Conservation (phyloP, 768 basidiomycete genomes). For the Trametes gibbosa region DNA sequence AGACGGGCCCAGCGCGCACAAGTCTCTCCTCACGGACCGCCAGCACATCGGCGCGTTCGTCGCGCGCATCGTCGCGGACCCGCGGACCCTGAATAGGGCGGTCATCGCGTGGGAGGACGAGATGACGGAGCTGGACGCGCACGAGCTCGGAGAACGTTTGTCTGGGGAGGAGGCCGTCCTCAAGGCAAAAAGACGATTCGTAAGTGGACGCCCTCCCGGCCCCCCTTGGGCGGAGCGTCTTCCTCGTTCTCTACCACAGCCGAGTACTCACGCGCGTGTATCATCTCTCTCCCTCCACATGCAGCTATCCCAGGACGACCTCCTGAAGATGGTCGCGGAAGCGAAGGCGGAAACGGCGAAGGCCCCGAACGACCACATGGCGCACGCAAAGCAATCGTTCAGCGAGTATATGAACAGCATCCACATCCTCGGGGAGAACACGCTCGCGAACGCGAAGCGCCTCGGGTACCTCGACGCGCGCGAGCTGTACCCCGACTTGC, state of each 20-base stretch:
- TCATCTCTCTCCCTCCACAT: too few species aligned
- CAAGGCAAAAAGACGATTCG: constrained; percentile 9
- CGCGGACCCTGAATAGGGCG: constrained; percentile 31
- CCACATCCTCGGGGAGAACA: constrained; percentile 31
- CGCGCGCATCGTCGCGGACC: constrained; percentile 31
- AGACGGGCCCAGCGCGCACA: constrained; percentile 22
- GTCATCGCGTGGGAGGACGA: constrained; percentile 31
- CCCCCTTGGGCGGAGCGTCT: too few species aligned
- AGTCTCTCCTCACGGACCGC: constrained; percentile 24
- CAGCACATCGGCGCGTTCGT: constrained; percentile 30
- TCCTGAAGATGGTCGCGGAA: neutral
- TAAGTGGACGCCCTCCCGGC: too few species aligned
- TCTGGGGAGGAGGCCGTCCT: constrained; percentile 25
- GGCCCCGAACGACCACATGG: neutral
- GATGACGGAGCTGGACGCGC: constrained; percentile 24
- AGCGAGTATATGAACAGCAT: constrained; percentile 13
- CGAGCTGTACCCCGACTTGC: constrained; percentile 31
- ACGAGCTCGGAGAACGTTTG: constrained; percentile 20
- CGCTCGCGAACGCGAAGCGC: constrained; percentile 25
- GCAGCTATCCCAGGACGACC: constrained; percentile 9
- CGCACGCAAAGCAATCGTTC: neutral
- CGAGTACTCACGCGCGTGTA: too few species aligned
- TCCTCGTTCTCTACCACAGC: too few species aligned
- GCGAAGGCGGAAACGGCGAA: neutral
- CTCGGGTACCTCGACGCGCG: constrained; percentile 30